Evolutionary conservation across 164 flowering plant species (phyloP).

Genomic region (Sextonia rubra): DNA sequence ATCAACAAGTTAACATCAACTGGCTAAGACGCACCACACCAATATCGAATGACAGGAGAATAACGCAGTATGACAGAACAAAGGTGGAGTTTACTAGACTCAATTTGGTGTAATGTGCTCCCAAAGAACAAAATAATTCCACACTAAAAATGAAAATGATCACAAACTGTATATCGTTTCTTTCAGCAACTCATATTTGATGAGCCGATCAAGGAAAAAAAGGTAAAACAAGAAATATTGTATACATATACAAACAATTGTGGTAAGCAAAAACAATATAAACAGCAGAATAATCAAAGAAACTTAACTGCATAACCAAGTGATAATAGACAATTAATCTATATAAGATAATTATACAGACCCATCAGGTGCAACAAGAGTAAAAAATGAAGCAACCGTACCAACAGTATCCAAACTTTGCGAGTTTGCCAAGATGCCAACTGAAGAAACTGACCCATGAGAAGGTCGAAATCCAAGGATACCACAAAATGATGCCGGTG

Average conservation of each 20-base stretch:
- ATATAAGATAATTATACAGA: background rate
- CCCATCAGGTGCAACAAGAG: background rate
- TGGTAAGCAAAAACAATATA: no score
- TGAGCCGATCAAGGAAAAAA: background rate
- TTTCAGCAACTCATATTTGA: constrained; percentile 1
- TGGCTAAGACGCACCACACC: no score
- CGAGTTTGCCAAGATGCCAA: constrained; percentile 73
- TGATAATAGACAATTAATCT: background rate
- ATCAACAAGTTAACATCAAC: no score
- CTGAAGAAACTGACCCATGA: constrained; percentile 68
- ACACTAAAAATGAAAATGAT: background rate
- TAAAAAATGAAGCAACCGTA: constrained; percentile 22
- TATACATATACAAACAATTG: background rate
- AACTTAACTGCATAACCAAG: background rate
- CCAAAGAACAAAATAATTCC: background rate
- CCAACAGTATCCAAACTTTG: constrained; percentile 89
- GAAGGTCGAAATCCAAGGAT: constrained; percentile 85
- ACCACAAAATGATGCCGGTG: constrained; percentile 92
- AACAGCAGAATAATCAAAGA: background rate
- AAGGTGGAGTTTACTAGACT: no score
- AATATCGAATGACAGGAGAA: no score
- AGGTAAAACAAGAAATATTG: background rate
- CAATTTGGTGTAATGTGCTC: no score
- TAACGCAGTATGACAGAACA: no score
- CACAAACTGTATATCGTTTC: background rate